Conservation (phyloP, 768 basidiomycete genomes). For the Clitopilus passeckerianus region DNA sequence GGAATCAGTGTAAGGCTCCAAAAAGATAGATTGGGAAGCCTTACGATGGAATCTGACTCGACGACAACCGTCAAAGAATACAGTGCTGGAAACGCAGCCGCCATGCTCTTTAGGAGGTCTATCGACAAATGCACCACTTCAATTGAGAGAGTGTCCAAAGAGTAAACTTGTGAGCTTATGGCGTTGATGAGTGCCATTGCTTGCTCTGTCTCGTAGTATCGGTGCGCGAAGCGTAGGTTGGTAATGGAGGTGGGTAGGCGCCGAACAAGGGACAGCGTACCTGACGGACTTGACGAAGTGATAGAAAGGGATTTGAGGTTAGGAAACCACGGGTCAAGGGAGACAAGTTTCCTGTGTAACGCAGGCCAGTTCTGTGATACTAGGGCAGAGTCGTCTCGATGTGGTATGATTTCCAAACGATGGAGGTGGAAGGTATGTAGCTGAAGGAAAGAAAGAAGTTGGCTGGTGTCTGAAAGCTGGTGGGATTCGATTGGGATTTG, state of each 20-base stretch:
- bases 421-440: conserved; percentile 14
- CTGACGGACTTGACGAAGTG: conserved; percentile 11
- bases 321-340: conserved; percentile 3
- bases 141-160: conserved; percentile 15
- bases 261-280: conserved; percentile 16
- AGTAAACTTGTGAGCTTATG: conserved; percentile 9
- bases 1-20: not conserved
- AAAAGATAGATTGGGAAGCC: not conserved
- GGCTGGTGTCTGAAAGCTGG: conserved; percentile 18
- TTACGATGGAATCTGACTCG: conserved; percentile 1
- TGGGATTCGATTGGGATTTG: conserved; percentile 15
- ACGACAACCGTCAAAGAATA: conserved; percentile 16
- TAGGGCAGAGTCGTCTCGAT: not conserved
- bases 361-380: conserved; percentile 4
- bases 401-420: conserved; percentile 15
- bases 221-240: conserved; percentile 12
- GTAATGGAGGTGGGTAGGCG: conserved; percentile 19
- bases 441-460: conserved; percentile 16
- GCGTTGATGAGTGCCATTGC: conserved; percentile 15
- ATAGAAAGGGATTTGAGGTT: conserved; percentile 18
- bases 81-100: conserved; percentile 15
- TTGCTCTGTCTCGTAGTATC: conserved; percentile 13
- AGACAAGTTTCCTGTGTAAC: conserved; percentile 4
- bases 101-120: conserved; percentile 14
- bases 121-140: conserved; percentile 14